Evolutionary conservation across 140 eudicot genomes (phyloP), one percentile per base, ranked within the genome.

Genomic region (Flaveria floridana): DNA sequence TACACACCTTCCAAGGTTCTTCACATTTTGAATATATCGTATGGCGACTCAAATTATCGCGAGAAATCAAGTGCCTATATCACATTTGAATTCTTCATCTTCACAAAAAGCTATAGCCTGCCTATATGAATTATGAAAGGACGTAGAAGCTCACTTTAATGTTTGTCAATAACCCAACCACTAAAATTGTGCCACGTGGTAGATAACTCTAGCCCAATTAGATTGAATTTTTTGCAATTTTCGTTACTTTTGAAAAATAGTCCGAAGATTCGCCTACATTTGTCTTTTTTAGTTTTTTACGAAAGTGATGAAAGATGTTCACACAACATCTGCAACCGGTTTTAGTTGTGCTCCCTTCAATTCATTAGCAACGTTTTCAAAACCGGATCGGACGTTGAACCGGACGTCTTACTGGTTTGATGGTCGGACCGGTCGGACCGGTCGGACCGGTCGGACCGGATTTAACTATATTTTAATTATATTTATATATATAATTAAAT

Each of bases 101-200:
- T 76, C n/a, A n/a, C 46, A 8, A 3, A 42, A 25, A 21, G 11
- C 20, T 4, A 55, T 2, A 48, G 6, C 1, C 23, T 7, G 3
- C 2, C 26, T 18, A 52, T 19, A 18, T 19, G 34, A 57, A 57
- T 23, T 10, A 41, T 30, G 81, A 68, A 77, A 57, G 57, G 41
- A 57, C 50, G 7, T 25, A 52, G 81, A 77, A 77, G 70, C 13
- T 77, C 76, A 13, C 75, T 25, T 53, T 56, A 39, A 56, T 41
- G 48, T 66, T 30, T 41, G 23, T 11, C 39, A 44, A 42, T 12
- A 16, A 7, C 12, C 46, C 5, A 57, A 42, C 81, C 70, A 57
- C 26, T 41, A 0, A 0, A 25, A 6, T 55, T 12, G 1, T 13
- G 81, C 70, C 81, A 68, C 63, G 76, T 69, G 63, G 70, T 0